phyloP scores from a whole-genome alignment of 2,329 filamentous ascomycete genomes.

The Fusarium mangiferae region DNA sequence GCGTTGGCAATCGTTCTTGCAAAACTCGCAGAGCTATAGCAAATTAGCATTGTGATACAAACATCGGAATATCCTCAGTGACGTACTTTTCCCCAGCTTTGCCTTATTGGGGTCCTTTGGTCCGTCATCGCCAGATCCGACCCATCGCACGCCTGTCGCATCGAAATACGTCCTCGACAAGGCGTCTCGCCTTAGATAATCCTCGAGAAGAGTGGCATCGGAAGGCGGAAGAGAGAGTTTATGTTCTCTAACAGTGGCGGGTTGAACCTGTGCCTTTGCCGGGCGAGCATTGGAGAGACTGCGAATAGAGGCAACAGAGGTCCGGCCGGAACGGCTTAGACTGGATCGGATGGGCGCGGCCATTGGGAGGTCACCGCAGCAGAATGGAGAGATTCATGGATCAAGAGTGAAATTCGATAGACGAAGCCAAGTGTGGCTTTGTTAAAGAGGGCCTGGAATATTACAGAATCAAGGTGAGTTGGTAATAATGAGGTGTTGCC shows the following conservation, averaged over 20 bases:
- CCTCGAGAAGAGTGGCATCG: slow-evolving; percentile 9
- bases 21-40: slow-evolving; percentile 69
- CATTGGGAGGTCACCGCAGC: slow-evolving; percentile 47
- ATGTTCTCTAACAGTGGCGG: slow-evolving; percentile 26
- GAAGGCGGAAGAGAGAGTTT: slow-evolving; percentile 1
- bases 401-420: not conserved
- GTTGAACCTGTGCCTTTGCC: slow-evolving; percentile 46
- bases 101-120: slow-evolving; percentile 66
- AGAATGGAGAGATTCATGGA: slow-evolving; percentile 39
- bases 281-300: slow-evolving; percentile 45
- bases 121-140: slow-evolving; percentile 46
- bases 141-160: slow-evolving; percentile 45
- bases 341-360: slow-evolving; percentile 48
- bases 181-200: slow-evolving; percentile 17
- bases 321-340: slow-evolving; percentile 41
- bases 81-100: slow-evolving; percentile 71
- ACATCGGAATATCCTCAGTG: not conserved
- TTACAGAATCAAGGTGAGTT: slow-evolving; percentile 3
- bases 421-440: not conserved
- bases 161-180: slow-evolving; percentile 48
- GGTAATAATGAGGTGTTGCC: slow-evolving; percentile 1
- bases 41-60: not conserved
- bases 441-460: not conserved
- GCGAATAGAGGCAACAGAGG: slow-evolving; percentile 39
- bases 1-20: slow-evolving; percentile 73